These are phyloP conservation scores for Podochytrium sp. DNA, from an alignment of 192 early-diverging fungal genomes.

Conservation along the genomic window DNA sequence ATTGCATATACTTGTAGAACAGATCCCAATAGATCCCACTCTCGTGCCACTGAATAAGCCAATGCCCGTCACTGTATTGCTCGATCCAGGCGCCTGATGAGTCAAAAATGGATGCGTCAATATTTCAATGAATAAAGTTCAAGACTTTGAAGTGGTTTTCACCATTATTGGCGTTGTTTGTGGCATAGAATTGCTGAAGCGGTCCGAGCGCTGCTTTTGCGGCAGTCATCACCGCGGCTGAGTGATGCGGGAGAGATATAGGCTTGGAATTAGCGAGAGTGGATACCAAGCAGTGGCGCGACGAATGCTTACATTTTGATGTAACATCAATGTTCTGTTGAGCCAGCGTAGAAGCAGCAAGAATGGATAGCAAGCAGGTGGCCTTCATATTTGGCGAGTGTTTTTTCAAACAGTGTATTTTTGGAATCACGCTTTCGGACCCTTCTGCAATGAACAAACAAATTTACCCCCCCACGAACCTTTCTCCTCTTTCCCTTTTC, in stretches of 20 bases:
- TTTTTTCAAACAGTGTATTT: not conserved
- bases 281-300: too few species aligned
- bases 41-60: not conserved
- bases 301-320: not conserved
- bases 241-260: too few species aligned
- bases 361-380: not conserved
- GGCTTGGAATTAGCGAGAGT: too few species aligned
- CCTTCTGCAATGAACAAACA: not conserved
- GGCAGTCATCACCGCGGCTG: slow-evolving; percentile 6
- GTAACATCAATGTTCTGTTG: slow-evolving; percentile 10
- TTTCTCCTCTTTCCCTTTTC: not conserved
- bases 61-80: not conserved
- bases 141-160: too few species aligned
- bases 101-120: too few species aligned
- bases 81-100: slow-evolving; percentile 26
- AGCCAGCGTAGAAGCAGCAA: not conserved
- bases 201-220: slow-evolving; percentile 2
- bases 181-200: slow-evolving; percentile 6
- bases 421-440: not conserved
- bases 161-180: not conserved
- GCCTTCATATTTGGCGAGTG: not conserved
- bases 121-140: too few species aligned
- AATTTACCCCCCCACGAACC: not conserved
- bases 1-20: slow-evolving; percentile 25
- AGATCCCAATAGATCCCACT: slow-evolving; percentile 7